Evolutionary conservation across 192 early-diverging fungal genomes (phyloP).

Genomic region (Backusella morwellensis): DNA sequence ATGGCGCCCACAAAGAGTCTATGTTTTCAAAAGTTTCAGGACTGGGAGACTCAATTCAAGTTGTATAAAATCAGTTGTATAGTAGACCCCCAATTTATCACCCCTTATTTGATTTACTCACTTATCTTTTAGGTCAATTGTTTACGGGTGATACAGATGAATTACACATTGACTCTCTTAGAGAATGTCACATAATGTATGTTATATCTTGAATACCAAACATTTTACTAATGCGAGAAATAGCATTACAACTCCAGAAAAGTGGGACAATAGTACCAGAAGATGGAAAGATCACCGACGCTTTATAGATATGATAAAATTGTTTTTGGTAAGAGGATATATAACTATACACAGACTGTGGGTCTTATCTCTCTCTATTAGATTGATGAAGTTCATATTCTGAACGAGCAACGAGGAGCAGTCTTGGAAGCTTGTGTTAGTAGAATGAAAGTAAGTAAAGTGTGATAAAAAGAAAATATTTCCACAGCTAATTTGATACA

Average conservation of each 20-base stretch:
- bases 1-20: slow-evolving; percentile 72
- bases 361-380: background rate
- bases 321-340: slow-evolving; percentile 36
- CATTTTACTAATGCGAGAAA: background rate
- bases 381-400: slow-evolving; percentile 79
- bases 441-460: slow-evolving; percentile 30
- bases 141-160: slow-evolving; percentile 66
- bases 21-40: slow-evolving; percentile 55
- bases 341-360: background rate
- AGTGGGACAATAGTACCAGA: slow-evolving; percentile 73
- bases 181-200: slow-evolving; percentile 37
- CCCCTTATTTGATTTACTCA: background rate
- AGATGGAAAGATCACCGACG: slow-evolving; percentile 45
- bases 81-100: background rate
- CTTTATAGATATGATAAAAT: slow-evolving; percentile 30
- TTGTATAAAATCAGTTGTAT: slow-evolving; percentile 44
- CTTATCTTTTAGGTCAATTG: slow-evolving; percentile 46
- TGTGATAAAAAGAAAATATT: background rate
- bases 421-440: slow-evolving; percentile 70
- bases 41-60: slow-evolving; percentile 62
- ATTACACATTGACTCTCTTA: slow-evolving; percentile 42
- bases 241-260: slow-evolving; percentile 75
- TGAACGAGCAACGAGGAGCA: slow-evolving; percentile 64
- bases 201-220: background rate
- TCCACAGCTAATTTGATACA: background rate